These are phyloP conservation scores for Sesbania bispinosa DNA, from an alignment of 306 rosid genomes.

Conservation along the genomic window DNA sequence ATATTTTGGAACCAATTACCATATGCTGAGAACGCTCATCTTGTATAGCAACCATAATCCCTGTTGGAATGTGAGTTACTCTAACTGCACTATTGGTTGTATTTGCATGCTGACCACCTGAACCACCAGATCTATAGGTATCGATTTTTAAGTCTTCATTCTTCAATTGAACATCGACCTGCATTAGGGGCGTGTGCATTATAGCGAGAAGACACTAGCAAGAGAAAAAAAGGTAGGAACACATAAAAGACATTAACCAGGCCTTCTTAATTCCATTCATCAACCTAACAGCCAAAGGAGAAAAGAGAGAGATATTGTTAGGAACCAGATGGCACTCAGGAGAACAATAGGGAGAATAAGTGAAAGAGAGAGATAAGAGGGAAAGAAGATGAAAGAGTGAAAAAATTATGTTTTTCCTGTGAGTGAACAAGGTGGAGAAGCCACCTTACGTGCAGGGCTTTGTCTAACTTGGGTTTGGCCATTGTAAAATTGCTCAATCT, in stretches of 20 bases:
- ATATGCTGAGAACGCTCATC: slow-evolving; percentile 93
- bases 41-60: slow-evolving; percentile 78
- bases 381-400: no score
- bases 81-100: slow-evolving; percentile 96
- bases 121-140: slow-evolving; percentile 84
- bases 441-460: no score
- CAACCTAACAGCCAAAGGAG: background rate
- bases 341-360: no score
- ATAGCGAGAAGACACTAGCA: background rate
- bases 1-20: slow-evolving; percentile 40
- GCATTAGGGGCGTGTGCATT: slow-evolving; percentile 26
- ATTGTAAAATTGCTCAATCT: no score
- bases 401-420: no score
- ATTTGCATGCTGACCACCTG: slow-evolving; percentile 98
- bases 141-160: slow-evolving; percentile 83
- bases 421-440: no score
- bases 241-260: slow-evolving; percentile 2
- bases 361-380: background rate
- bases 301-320: background rate
- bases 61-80: slow-evolving; percentile 77
- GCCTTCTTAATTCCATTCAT: background rate
- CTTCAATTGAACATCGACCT: slow-evolving; percentile 91
- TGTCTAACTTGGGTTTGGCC: no score
- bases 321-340: no score
- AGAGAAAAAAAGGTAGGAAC: background rate